Conservation (phyloP, 192 early-diverging fungal species). For the Umbelopsis sp. region DNA sequence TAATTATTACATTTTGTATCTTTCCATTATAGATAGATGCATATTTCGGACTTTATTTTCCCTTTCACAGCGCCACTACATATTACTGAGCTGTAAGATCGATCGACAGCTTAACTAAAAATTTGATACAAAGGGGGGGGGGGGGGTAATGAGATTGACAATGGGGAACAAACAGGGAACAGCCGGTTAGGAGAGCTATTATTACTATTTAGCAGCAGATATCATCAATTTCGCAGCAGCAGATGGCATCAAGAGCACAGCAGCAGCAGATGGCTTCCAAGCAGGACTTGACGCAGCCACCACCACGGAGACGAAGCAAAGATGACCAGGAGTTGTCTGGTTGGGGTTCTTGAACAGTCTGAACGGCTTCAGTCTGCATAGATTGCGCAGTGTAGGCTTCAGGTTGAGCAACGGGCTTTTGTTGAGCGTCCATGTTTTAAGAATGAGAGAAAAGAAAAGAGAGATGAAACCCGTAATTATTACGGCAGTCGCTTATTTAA, state of each 20-base stretch:
- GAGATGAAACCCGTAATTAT: no score
- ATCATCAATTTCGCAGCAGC: conserved; percentile 15
- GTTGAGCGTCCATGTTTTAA: conserved; percentile 12
- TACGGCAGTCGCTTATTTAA: no score
- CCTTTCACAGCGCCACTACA: not conserved
- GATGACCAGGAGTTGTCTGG: conserved; percentile 14
- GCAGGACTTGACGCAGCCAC: conserved; percentile 34
- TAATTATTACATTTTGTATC: no score
- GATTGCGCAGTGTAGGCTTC: conserved; percentile 6
- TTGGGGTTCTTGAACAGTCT: conserved; percentile 9
- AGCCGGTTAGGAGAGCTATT: not conserved
- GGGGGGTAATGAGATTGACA: not conserved
- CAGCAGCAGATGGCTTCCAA: conserved; percentile 36
- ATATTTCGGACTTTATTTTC: conserved; percentile 5
- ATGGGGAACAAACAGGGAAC: not conserved
- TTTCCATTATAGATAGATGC: no score
- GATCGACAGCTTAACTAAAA: not conserved
- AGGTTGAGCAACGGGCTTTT: conserved; percentile 12
- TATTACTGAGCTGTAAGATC: not conserved
- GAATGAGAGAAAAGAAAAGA: not conserved
- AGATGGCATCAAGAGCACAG: conserved; percentile 32
- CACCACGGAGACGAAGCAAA: conserved; percentile 22
- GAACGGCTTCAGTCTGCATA: conserved; percentile 6
- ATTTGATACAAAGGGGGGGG: conserved; percentile 18
- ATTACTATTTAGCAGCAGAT: conserved; percentile 5